Base-by-base conservation (phyloP, 805 yeast species). In the Metschnikowia cerradonensis region DNA sequence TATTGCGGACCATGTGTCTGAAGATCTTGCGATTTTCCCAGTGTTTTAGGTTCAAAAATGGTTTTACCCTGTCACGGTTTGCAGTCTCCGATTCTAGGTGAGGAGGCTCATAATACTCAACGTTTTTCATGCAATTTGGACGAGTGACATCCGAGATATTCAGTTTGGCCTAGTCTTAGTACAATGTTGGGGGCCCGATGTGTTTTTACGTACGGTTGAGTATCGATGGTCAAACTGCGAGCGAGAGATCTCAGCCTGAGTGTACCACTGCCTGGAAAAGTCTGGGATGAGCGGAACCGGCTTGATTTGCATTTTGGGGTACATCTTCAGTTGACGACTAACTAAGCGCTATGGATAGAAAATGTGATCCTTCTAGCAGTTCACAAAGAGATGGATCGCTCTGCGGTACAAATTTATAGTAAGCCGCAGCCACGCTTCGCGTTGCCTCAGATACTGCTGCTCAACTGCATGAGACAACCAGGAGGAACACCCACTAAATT, bases 71-170 rank as follows among this genome's bases (percentile, higher is more conserved):
- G 46, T 69, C 71, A 19, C 71, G 60, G 47, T 88, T 67, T 11
- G 64, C 53, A 1, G 65, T 56, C 57, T 86, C 90, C 42, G 75
- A 66, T 56, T 75, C 75, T 41, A 80, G 71, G 20, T 76, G 81
- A 0, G 92, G 92, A 0, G 91, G 82, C 30, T 74, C 71, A 68
- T 84, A 70, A 47, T 81, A 67, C 2, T 80, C 80, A 4, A 66
- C 62, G 20, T 53, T 53, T 19, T 69, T 61, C 50, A 81, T 72
- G 54, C 84, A 78, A 0, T 76, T 66, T 0, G 92, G 92, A 47
- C 82, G 69, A 2, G 77, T 74, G 2, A 83, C 77, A 17, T 67
- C 68, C 0, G 85, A 79, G 6, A 83, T 60, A 51, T 81, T 81
- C 79, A 81, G 75, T 55, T 75, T 78, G 2, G 83, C 84, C 68